phyloP scores from a whole-genome alignment of 1,284 basidiomycete genomes.

The Pseudozyma sp. region DNA sequence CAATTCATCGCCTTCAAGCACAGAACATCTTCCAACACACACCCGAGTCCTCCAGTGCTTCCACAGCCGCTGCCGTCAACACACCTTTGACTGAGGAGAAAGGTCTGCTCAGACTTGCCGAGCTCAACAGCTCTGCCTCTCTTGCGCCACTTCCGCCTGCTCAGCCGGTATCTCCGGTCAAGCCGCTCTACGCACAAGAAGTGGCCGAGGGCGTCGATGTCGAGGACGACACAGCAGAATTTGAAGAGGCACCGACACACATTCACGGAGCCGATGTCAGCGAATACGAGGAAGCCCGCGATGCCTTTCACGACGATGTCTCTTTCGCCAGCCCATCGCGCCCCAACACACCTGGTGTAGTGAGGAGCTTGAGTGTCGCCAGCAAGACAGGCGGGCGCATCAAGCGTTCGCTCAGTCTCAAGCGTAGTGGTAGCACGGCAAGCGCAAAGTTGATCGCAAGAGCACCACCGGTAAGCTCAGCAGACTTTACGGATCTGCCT shows the following conservation, averaged over 20 bases:
- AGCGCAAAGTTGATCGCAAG: slow-evolving; percentile 38
- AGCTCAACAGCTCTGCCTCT: slow-evolving; percentile 12
- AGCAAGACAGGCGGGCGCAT: slow-evolving; percentile 31
- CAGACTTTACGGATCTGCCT: slow-evolving; percentile 41
- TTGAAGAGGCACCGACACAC: neutral
- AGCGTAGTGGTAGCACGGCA: slow-evolving; percentile 32
- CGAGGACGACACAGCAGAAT: neutral
- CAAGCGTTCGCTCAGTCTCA: slow-evolving; percentile 49
- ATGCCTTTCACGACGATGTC: slow-evolving; percentile 24
- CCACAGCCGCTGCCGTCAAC: slow-evolving; percentile 13
- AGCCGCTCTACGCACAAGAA: slow-evolving; percentile 30
- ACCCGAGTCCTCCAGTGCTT: slow-evolving; percentile 9
- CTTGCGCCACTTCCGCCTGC: neutral
- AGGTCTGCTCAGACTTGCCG: slow-evolving; percentile 16
- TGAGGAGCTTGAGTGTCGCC: slow-evolving; percentile 21
- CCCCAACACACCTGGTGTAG: slow-evolving; percentile 17
- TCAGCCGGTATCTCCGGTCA: neutral
- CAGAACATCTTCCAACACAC: slow-evolving; percentile 30
- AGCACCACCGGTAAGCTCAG: slow-evolving; percentile 53
- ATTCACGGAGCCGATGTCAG: slow-evolving; percentile 3
- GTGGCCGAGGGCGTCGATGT: neutral
- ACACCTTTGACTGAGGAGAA: slow-evolving; percentile 27
- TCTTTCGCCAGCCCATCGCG: slow-evolving; percentile 6
- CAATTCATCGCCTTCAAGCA: slow-evolving; percentile 45
- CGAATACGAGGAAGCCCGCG: slow-evolving; percentile 33